These are phyloP conservation scores for Kwoniella bestiolae DNA, from an alignment of 768 basidiomycete species.

Conservation along the genomic window DNA sequence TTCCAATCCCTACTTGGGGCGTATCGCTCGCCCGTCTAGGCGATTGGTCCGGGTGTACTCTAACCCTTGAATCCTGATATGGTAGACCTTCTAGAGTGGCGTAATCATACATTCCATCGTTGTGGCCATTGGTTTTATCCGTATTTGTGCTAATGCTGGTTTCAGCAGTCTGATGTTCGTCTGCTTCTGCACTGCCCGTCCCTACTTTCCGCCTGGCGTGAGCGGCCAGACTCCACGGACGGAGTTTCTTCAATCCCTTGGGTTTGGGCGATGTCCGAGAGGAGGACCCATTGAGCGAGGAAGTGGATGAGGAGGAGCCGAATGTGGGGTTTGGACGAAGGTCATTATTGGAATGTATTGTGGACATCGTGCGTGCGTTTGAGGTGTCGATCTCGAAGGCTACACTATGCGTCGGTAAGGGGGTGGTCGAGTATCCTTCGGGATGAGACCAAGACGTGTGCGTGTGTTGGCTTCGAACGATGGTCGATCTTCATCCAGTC, in stretches of 20 bases:
- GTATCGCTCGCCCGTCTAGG: not conserved
- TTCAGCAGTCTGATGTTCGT: not conserved
- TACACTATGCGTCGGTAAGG: no score
- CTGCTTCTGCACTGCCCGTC: not conserved
- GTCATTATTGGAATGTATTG: not conserved
- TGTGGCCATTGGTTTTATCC: not conserved
- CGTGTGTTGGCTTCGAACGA: not conserved
- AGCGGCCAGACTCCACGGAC: constrained; percentile 29
- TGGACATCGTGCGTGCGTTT: not conserved
- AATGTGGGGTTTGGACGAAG: not conserved
- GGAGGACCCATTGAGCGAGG: not conserved
- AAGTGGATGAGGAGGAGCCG: constrained; percentile 9
- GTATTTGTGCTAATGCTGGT: not conserved
- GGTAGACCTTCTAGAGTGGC: not conserved
- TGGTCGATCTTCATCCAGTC: not conserved
- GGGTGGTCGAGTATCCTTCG: no score
- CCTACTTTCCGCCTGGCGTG: constrained; percentile 13
- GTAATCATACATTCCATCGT: not conserved
- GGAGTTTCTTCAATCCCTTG: constrained; percentile 16
- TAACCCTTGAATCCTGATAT: not conserved
- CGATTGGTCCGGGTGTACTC: not conserved
- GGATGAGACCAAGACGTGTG: not conserved
- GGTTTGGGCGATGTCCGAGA: not conserved
- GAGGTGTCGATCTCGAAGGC: no score
- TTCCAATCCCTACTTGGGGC: not conserved